Conservation (phyloP, 2,329 filamentous ascomycete species). For the Aspergillus sp. region DNA sequence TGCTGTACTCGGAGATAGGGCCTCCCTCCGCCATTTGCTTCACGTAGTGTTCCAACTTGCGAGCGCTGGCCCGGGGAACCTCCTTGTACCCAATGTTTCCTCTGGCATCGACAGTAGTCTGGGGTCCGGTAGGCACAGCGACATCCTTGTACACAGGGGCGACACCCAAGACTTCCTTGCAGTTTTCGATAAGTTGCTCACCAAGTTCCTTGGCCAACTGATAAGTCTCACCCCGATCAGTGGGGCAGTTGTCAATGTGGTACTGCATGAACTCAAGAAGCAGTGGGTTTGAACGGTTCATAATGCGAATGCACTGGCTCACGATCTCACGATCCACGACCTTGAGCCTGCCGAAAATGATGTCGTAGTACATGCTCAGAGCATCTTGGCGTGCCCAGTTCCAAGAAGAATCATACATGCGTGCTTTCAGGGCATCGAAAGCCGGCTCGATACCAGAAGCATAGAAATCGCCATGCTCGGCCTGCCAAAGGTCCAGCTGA, state of each 20-base stretch:
- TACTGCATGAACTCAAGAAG: constrained; percentile 99
- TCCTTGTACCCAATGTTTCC: constrained; percentile 94
- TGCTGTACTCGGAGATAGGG: constrained; percentile 98
- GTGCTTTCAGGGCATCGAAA: constrained; percentile 90
- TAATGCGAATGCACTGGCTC: constrained; percentile 96
- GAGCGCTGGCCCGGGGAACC: constrained; percentile 79
- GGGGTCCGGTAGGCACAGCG: constrained; percentile 83
- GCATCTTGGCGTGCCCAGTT: constrained; percentile 99
- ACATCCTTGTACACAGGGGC: constrained; percentile 97
- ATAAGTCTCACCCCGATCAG: constrained; percentile 95
- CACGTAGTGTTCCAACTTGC: constrained; percentile 97
- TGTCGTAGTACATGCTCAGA: constrained; percentile 97
- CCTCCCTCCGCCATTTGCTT: constrained; percentile 98
- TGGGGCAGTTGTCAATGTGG: constrained; percentile 97
- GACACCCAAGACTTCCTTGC: constrained; percentile 82
- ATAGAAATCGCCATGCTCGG: constrained; percentile 96
- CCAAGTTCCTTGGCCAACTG: constrained; percentile 95
- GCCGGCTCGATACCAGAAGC: constrained; percentile 90
- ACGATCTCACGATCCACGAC: constrained; percentile 96
- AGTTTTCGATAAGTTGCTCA: constrained; percentile 93
- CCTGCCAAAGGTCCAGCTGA: constrained; percentile 91
- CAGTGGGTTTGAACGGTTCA: constrained; percentile 97
- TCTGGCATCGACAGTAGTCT: constrained; percentile 86
- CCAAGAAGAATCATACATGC: constrained; percentile 97
- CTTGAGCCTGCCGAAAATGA: constrained; percentile 93